Evolutionary conservation across 164 flowering plant species (phyloP).

Genomic region (Annona cherimola): DNA sequence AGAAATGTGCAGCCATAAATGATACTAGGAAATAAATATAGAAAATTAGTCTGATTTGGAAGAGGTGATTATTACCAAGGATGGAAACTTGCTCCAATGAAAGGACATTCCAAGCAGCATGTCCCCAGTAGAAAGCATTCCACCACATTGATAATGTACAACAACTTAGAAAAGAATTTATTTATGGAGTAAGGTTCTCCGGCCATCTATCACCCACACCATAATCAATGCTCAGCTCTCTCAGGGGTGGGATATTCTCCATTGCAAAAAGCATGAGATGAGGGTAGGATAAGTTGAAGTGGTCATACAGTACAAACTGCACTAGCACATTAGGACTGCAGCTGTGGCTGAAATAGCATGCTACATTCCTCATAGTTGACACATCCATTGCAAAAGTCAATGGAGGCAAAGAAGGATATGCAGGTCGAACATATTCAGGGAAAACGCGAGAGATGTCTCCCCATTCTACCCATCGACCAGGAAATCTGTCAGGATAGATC

Average conservation of each 20-base stretch:
- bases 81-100: conserved; percentile 11
- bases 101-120: conserved; percentile 17
- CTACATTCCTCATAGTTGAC: conserved; percentile 75
- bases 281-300: conserved; percentile 57
- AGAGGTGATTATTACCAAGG: not conserved
- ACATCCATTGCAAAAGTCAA: conserved; percentile 86
- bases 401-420: conserved; percentile 56
- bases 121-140: conserved; percentile 11
- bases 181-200: conserved; percentile 44
- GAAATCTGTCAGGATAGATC: conserved; percentile 63
- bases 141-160: conserved; percentile 13
- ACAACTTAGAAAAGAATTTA: conserved; percentile 18
- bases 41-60: not conserved
- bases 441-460: conserved; percentile 72
- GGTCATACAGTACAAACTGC: conserved; percentile 77
- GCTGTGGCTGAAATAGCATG: conserved; percentile 85
- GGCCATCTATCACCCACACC: conserved; percentile 63
- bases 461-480: conserved; percentile 70
- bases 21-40: not conserved
- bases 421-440: conserved; percentile 43
- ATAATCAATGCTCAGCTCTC: conserved; percentile 85
- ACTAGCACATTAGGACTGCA: conserved; percentile 72
- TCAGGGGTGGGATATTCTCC: conserved; percentile 87
- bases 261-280: conserved; percentile 81
- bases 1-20: not conserved